Base-by-base conservation (phyloP, 1,284 basidiomycete species). In the Takashimella tepidaria region DNA sequence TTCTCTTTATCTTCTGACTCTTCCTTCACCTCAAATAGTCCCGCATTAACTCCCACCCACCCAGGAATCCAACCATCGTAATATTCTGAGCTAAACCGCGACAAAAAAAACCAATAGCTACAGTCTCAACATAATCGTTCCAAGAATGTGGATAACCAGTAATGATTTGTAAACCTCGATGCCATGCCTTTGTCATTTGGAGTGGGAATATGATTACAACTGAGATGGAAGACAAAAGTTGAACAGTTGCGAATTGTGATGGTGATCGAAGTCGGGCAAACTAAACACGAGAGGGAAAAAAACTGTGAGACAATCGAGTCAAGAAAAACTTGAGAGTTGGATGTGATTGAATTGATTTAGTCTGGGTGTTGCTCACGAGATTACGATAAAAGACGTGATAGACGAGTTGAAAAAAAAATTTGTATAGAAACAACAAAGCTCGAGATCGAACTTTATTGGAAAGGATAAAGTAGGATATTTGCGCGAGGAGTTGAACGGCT, bases 51-150 rank as follows among this genome's bases (percentile, higher is more conserved):
- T 11, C 5, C 5, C 4, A 55, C 67, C 54, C 16, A 79, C 77
- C 79, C 4, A 74, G 56, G 55, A 76, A 76, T 4, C 68, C 76
- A 2, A 79, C 64, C 65, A 78, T 81, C 4, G 80, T 80, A 3
- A 79, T 77, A 56, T 81, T 81, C 60, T 82, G 80, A n/a, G 80
- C 80, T 22, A 82, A 59, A 43, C 80, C 78, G n/a, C 81, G 68
- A 25, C 80, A 71, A 61, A 80, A 81, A 50, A 82, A 78, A 12
- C 68, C 67, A 31, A 73, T 72, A 0, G 78, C 79, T 4, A 80
- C 68, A 11, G 62, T 67, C 46, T 81, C 79, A 11, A 76, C 74
- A 57, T 82, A 78, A 54, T 82, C 80, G 31, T 78, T 75, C 67
- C 77, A 80, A 0, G 76, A 72, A 47, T 75, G 73, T 0, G 76